These are phyloP conservation scores for Rhodotorula glutinis DNA, from an alignment of 1,284 basidiomycete species.

Conservation along the genomic window DNA sequence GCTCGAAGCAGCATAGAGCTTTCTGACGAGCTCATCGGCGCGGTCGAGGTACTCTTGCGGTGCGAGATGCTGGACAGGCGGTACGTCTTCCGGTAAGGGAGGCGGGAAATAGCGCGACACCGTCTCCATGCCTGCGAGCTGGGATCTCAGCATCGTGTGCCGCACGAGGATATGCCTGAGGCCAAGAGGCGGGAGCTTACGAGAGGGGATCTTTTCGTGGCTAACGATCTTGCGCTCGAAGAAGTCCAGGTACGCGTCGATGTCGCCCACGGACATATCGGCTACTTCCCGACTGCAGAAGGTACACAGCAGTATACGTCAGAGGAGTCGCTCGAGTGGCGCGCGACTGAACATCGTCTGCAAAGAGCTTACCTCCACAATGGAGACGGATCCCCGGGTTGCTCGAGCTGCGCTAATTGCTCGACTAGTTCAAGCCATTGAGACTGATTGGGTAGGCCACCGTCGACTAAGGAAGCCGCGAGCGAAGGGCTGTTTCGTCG, in stretches of 20 bases:
- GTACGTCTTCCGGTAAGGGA: background rate
- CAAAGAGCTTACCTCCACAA: conserved; percentile 22
- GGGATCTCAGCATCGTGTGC: background rate
- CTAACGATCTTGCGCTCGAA: conserved; percentile 33
- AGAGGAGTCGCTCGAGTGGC: background rate
- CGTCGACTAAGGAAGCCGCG: background rate
- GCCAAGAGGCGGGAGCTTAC: conserved; percentile 1
- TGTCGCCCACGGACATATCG: conserved; percentile 22
- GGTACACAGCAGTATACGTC: background rate
- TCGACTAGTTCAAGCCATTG: conserved; percentile 25
- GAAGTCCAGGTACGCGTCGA: conserved; percentile 40
- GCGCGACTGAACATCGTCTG: too few species aligned
- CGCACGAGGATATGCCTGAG: background rate
- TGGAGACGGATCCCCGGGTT: conserved; percentile 7
- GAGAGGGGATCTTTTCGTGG: conserved; percentile 9
- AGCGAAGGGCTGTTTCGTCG: background rate
- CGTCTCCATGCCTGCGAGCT: background rate
- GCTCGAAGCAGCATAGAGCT: background rate
- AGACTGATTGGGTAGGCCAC: conserved; percentile 10
- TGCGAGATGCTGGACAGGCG: too few species aligned
- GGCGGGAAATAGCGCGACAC: conserved; percentile 21
- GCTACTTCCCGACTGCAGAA: conserved; percentile 20
- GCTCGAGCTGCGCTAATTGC: background rate
- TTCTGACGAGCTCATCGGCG: background rate
- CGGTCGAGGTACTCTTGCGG: background rate